phyloP scores from a whole-genome alignment of 257 asterid species.

The Ocimum tenuiflorum region DNA sequence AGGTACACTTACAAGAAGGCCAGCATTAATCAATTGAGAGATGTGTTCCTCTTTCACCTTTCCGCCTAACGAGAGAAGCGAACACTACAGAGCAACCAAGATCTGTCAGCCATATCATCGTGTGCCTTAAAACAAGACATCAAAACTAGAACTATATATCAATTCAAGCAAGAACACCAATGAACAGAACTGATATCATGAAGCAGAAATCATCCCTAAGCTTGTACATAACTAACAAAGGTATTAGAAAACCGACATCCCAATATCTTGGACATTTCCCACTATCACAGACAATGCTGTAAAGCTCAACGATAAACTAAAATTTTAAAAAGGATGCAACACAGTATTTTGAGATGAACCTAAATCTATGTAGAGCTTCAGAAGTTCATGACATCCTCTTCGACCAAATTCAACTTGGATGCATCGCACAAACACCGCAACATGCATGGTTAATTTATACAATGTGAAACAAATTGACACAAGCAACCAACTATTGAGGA shows the following conservation, averaged over 20 bases:
- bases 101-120: conserved; percentile 8
- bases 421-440: not conserved
- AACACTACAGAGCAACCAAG: conserved; percentile 46
- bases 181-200: not conserved
- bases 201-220: not conserved
- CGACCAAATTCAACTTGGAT: not conserved
- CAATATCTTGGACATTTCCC: not conserved
- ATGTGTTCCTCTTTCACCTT: conserved; percentile 83
- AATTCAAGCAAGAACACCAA: not conserved
- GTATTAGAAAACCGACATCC: not conserved
- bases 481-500: not conserved
- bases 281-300: not conserved
- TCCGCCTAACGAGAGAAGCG: conserved; percentile 79
- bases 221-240: not conserved
- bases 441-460: not conserved
- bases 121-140: not conserved
- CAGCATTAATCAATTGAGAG: conserved; percentile 74
- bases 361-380: not conserved
- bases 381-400: not conserved
- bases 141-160: not conserved
- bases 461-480: not conserved
- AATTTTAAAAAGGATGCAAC: not conserved
- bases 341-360: too few relatives aligned
- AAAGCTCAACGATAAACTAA: not conserved
- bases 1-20: conserved; percentile 67